Evolutionary conservation across 73 alveolate genomes (phyloP), one percentile per base, ranked within the genome.

Genomic region (Paramecium caudatum): DNA sequence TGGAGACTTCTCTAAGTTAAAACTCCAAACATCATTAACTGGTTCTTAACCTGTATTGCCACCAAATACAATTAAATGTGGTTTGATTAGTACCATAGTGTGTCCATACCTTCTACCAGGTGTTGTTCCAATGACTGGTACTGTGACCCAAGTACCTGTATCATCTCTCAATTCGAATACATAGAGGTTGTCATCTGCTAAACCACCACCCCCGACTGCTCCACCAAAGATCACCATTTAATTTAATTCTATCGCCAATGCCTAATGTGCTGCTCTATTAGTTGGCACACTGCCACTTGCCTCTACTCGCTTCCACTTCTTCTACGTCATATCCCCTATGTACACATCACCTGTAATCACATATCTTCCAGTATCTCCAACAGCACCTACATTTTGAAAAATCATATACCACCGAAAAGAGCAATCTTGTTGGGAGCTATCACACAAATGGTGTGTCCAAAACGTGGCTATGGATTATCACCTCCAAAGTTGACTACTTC

Each of bases 81-180:
- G 99, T 81, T 98, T 98, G 62, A 95, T 94, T 84, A 96, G 96
- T 12, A 96, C 97, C 93, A 98, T 87, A 19, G 99, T 95, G 91
- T 98, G 99, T 48, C 99, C 99, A 91, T 98, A 98, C 91, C 99
- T 94, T 84, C 99, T 91, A 8, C 99, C 99, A 7, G 99, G 99
- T 13, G 99, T 98, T 3, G 96, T 91, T 8, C 99, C 99, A 81
- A 95, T 96, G 33, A 98, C 97, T 47, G 99, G 99, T 23, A 98
- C 99, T 21, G 97, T 96, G 98, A 97, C 94, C 99, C 99, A 98
- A 90, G 95, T 95, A 8, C 98, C 97, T 17, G 90, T 87, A 91
- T 95, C 97, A 88, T 98, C 98, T 85, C 95, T 91, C 47, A 94
- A 82, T 46, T 96, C 99, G 47, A 96, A 92, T 55, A 97, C 91